phyloP scores from a whole-genome alignment of 1,139 yeast species.

The Pichia sp. region DNA sequence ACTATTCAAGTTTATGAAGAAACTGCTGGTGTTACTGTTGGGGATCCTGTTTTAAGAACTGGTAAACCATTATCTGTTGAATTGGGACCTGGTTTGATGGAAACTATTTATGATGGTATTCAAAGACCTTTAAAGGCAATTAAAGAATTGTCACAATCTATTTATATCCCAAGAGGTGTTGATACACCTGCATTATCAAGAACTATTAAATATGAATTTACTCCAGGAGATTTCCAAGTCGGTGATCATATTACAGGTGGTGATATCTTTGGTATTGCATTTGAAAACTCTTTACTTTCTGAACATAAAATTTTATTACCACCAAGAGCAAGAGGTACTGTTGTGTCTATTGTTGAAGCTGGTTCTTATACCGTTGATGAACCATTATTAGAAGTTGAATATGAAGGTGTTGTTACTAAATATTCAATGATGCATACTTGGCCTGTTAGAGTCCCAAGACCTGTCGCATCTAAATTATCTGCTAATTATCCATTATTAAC shows the following conservation, averaged over 20 bases:
- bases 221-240: constrained; percentile 69
- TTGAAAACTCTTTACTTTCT: constrained; percentile 83
- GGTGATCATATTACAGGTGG: constrained; percentile 99
- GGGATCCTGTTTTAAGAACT: constrained; percentile 96
- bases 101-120: constrained; percentile 97
- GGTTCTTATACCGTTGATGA: constrained; percentile 92
- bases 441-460: constrained; percentile 99
- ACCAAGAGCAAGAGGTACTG: constrained; percentile 97
- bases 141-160: constrained; percentile 77
- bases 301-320: constrained; percentile 94
- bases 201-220: constrained; percentile 75
- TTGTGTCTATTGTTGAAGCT: constrained; percentile 78
- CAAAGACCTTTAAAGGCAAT: constrained; percentile 96
- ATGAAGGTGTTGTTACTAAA: constrained; percentile 73
- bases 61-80: constrained; percentile 98
- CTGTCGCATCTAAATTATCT: constrained; percentile 86
- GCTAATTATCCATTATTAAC: constrained; percentile 94
- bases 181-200: constrained; percentile 92
- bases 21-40: constrained; percentile 98
- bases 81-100: constrained; percentile 98
- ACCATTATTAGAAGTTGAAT: constrained; percentile 85
- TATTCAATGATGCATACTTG: constrained; percentile 97
- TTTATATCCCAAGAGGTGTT: constrained; percentile 97
- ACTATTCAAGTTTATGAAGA: constrained; percentile 98
- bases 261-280: constrained; percentile 90